Percentiles rank a stretch among this genome's conserved stretches.
phyloP scores from a whole-genome alignment of 208 protist genomes.

The Porcisia hertigi region DNA sequence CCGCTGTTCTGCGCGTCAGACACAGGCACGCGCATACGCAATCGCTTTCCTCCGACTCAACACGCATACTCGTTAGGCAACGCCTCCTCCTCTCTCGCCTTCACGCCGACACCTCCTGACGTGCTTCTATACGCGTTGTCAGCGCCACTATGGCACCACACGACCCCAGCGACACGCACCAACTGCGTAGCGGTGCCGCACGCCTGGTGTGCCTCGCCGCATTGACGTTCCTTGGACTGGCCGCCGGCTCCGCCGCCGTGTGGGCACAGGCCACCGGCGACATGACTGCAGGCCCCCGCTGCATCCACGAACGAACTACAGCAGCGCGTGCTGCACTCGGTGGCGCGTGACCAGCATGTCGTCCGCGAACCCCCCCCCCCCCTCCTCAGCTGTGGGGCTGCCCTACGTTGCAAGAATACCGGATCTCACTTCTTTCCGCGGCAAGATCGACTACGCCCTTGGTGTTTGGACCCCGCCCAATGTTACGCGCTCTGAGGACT shows the following conservation, averaged over 20 bases:
- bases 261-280: not conserved
- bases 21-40: too few relatives aligned
- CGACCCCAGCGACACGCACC: constrained; percentile 19
- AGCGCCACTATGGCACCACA: too few relatives aligned
- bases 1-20: too few relatives aligned
- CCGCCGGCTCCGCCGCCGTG: not conserved
- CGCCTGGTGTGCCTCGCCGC: constrained; percentile 29
- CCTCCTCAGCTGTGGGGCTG: constrained; percentile 4
- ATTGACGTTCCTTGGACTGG: not conserved
- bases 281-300: not conserved
- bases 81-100: too few relatives aligned
- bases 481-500: not conserved
- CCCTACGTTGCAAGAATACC: not conserved
- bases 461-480: too few relatives aligned
- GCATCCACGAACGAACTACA: constrained; percentile 24
- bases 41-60: too few relatives aligned
- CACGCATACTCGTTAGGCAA: too few relatives aligned
- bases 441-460: not conserved
- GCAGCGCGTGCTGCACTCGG: constrained; percentile 22
- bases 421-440: not conserved
- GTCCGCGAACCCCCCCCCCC: not conserved
- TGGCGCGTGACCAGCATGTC: too few relatives aligned
- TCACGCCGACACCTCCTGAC: too few relatives aligned
- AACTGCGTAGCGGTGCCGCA: not conserved
- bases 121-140: too few relatives aligned